phyloP scores from a whole-genome alignment of 2,329 filamentous ascomycete genomes.

The Berkeleyomyces basicola region DNA sequence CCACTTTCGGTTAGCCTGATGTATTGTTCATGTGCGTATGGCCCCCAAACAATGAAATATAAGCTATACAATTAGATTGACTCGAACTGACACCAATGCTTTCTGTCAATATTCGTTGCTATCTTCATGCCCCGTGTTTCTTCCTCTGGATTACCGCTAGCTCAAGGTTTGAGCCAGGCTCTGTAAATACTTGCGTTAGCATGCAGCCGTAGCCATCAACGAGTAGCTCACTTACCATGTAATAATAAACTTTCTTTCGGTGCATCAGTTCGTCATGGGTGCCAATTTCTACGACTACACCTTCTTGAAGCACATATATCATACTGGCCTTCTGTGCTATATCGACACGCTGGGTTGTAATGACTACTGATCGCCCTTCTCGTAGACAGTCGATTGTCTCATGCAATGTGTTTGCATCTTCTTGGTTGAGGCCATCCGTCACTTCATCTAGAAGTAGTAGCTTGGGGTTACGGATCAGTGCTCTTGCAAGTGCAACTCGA shows the following conservation, averaged over 20 bases:
- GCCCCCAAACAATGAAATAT: neutral
- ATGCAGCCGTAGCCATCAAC: neutral
- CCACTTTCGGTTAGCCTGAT: neutral
- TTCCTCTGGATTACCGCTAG: neutral
- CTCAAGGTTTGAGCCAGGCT: slow-evolving; percentile 6
- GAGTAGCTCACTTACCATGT: slow-evolving; percentile 27
- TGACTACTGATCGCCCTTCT: slow-evolving; percentile 24
- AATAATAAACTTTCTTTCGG: slow-evolving; percentile 32
- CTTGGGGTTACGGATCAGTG: slow-evolving; percentile 41
- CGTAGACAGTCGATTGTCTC: slow-evolving; percentile 17
- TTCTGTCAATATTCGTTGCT: neutral
- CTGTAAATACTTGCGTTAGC: slow-evolving; percentile 1
- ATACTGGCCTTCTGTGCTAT: slow-evolving; percentile 28
- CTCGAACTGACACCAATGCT: neutral
- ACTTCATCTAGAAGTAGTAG: slow-evolving; percentile 53
- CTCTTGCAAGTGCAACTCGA: slow-evolving; percentile 47
- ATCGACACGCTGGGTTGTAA: slow-evolving; percentile 26
- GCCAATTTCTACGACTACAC: slow-evolving; percentile 26
- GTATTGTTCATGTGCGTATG: neutral
- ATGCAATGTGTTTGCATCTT: slow-evolving; percentile 39
- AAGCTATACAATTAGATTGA: slow-evolving; percentile 6
- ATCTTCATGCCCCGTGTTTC: neutral
- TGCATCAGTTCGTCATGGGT: slow-evolving; percentile 36
- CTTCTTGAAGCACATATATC: slow-evolving; percentile 29
- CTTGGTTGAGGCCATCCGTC: slow-evolving; percentile 44